Evolutionary conservation across 2,329 filamentous ascomycete genomes (phyloP).

Genomic region (Pseudomassariella vexata): DNA sequence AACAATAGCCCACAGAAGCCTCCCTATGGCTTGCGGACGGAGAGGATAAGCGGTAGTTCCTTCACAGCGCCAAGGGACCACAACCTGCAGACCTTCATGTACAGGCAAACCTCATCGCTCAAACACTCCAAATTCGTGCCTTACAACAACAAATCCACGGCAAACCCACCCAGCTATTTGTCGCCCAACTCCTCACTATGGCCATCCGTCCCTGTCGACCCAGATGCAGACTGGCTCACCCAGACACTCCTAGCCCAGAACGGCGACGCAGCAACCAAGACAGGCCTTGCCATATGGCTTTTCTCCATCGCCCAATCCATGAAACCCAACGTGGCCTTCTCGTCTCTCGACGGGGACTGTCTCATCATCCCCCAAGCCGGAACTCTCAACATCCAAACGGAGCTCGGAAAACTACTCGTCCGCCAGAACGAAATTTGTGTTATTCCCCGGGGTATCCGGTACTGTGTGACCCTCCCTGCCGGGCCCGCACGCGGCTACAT

Average conservation of each 20-base stretch:
- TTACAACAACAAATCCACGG: conserved; percentile 15
- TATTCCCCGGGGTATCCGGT: conserved; percentile 68
- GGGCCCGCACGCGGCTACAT: conserved; percentile 67
- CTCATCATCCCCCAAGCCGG: conserved; percentile 73
- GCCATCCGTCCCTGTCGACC: conserved; percentile 69
- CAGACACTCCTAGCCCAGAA: conserved; percentile 71
- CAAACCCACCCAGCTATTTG: conserved; percentile 47
- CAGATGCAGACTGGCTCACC: conserved; percentile 43
- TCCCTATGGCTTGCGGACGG: conserved; percentile 72
- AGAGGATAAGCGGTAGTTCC: conserved; percentile 68
- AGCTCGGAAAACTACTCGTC: conserved; percentile 69
- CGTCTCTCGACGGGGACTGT: conserved; percentile 77
- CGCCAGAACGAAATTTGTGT: conserved; percentile 74
- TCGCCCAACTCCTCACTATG: conserved; percentile 79
- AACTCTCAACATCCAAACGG: conserved; percentile 68
- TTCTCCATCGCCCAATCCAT: conserved; percentile 77
- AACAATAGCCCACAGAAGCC: conserved; percentile 80
- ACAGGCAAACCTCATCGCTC: conserved; percentile 61
- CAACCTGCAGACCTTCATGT: conserved; percentile 63
- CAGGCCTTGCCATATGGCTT: conserved; percentile 73
- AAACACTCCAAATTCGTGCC: conserved; percentile 52
- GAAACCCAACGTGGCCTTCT: conserved; percentile 67
- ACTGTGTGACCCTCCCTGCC: conserved; percentile 59
- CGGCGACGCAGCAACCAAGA: conserved; percentile 73
- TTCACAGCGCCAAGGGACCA: conserved; percentile 65